These are phyloP conservation scores for Leccinum subrobustum DNA, from an alignment of 1,284 basidiomycete genomes.

Conservation along the genomic window DNA sequence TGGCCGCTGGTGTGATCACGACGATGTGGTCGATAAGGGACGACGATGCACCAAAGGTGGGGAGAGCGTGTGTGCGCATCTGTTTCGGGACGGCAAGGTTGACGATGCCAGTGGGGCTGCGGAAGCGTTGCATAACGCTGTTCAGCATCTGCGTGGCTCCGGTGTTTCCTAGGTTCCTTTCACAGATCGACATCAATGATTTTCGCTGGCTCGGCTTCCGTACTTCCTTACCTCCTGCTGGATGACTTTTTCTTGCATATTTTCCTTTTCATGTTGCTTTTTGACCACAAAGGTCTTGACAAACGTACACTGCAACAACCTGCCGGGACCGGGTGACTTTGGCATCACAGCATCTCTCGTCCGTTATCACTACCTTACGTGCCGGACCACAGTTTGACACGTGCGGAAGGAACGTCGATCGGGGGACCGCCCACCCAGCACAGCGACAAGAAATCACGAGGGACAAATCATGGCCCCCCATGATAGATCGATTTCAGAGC, in stretches of 20 bases:
- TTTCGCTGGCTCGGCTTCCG: no score
- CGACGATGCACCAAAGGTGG: background rate
- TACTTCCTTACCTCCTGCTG: no score
- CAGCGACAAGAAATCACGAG: background rate
- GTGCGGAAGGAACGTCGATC: background rate
- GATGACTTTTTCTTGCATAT: no score
- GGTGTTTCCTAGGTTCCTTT: background rate
- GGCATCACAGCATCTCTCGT: background rate
- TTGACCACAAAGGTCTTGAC: no score
- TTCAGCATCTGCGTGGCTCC: background rate
- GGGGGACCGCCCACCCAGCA: background rate
- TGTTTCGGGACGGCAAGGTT: background rate
- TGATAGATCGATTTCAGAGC: background rate
- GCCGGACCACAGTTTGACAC: background rate
- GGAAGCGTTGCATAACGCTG: background rate
- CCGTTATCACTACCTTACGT: background rate
- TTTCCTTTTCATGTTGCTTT: no score
- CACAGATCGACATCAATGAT: no score
- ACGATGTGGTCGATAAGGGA: background rate
- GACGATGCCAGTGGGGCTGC: background rate
- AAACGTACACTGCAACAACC: background rate
- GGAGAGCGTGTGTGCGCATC: background rate
- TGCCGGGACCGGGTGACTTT: background rate
- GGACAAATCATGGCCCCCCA: background rate
- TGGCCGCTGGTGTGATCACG: background rate